phyloP scores from a whole-genome alignment of 169 alveolate genomes.

The Eimeria praecox region DNA sequence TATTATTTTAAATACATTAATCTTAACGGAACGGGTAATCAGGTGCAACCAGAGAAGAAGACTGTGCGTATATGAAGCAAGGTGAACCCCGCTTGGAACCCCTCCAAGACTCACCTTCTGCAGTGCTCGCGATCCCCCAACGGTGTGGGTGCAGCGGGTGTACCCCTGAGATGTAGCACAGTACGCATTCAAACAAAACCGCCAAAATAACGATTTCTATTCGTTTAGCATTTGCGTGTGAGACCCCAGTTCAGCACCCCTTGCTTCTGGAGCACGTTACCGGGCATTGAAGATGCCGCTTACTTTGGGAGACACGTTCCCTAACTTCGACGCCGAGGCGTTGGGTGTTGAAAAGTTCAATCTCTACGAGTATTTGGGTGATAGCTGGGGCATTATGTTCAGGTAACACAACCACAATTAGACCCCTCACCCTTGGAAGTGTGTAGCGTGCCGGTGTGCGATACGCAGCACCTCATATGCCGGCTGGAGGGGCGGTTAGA shows the following conservation, averaged over 20 bases:
- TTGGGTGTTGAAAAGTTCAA: slow-evolving; percentile 65
- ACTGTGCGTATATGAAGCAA: too few relatives aligned
- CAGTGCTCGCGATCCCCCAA: too few relatives aligned
- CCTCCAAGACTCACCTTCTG: too few relatives aligned
- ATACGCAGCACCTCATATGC: neutral
- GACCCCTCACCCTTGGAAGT: too few relatives aligned
- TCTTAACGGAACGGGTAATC: too few relatives aligned
- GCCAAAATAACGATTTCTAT: neutral
- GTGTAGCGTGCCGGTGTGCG: neutral
- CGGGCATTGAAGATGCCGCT: slow-evolving; percentile 46
- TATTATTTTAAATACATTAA: too few relatives aligned
- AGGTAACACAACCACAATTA: neutral
- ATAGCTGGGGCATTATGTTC: slow-evolving; percentile 80
- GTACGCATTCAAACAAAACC: neutral
- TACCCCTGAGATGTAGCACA: neutral
- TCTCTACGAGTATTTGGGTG: slow-evolving; percentile 75
- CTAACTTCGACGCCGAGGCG: slow-evolving; percentile 80
- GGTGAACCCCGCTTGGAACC: too few relatives aligned
- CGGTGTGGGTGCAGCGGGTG: neutral
- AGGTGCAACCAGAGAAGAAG: too few relatives aligned
- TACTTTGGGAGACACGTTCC: slow-evolving; percentile 66
- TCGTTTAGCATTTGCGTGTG: neutral
- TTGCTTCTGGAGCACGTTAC: neutral
- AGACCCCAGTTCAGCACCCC: neutral
- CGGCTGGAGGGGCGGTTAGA: neutral